Conservation (phyloP, 169 alveolate species). For the Plasmodium knowlesi region DNA sequence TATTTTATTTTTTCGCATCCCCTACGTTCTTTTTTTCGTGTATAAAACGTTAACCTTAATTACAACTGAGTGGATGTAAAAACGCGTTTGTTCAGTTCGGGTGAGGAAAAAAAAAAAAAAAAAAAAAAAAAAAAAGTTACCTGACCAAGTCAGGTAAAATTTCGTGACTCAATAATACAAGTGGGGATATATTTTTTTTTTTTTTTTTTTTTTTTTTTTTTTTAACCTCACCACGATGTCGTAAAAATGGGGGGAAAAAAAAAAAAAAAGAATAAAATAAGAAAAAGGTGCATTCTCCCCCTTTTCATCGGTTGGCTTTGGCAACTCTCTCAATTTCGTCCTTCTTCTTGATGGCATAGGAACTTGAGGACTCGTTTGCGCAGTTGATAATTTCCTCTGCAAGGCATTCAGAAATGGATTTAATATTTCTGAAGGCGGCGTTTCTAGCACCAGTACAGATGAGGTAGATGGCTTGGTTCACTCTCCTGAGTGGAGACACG, state of each 20-base stretch:
- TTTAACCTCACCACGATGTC: neutral
- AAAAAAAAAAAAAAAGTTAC: neutral
- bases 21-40: too few species aligned
- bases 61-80: neutral
- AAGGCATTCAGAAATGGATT: conserved; percentile 98
- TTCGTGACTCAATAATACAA: neutral
- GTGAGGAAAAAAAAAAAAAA: neutral
- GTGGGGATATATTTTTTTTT: neutral
- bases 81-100: neutral
- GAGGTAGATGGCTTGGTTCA: conserved; percentile 98
- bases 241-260: neutral
- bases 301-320: conserved; percentile 96
- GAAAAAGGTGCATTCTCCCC: neutral
- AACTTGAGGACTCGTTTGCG: conserved; percentile 97
- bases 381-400: conserved; percentile 99
- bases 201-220: too few species aligned
- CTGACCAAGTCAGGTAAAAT: neutral
- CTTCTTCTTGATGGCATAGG: conserved; percentile 99
- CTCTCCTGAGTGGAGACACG: conserved; percentile 99
- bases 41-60: neutral
- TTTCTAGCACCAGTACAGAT: conserved; percentile 97
- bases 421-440: conserved; percentile 98
- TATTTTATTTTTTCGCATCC: too few species aligned
- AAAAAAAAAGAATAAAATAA: neutral
- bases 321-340: conserved; percentile 99